phyloP scores from a whole-genome alignment of 2,329 filamentous ascomycete genomes.

The Diaporthe capsici region DNA sequence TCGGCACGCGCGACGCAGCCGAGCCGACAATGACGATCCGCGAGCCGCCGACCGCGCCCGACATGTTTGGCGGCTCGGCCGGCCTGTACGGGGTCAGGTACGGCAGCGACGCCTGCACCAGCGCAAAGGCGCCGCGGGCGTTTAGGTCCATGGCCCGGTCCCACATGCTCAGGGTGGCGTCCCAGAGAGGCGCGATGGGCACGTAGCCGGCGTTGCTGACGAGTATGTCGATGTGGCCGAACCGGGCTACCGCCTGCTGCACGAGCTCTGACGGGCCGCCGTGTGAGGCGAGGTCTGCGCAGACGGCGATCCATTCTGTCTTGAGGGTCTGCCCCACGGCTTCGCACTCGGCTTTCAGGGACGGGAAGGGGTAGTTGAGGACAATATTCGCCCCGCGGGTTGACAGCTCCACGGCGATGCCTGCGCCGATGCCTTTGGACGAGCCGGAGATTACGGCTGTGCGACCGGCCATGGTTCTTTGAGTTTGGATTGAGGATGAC shows the following conservation, averaged over 20 bases:
- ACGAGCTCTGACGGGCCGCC: conserved; percentile 14
- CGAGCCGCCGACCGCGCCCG: conserved; percentile 9
- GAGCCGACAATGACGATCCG: conserved; percentile 30
- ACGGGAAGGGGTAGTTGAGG: conserved; percentile 28
- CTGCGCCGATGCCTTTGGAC: conserved; percentile 25
- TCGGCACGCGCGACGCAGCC: neutral
- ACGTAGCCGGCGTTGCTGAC: conserved; percentile 36
- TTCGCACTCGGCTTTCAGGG: neutral
- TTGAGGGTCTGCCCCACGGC: neutral
- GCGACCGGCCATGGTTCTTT: neutral
- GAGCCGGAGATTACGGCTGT: conserved; percentile 8
- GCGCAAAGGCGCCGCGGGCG: conserved; percentile 12
- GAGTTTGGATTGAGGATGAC: neutral
- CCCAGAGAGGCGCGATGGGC: conserved; percentile 7
- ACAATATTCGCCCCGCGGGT: conserved; percentile 30
- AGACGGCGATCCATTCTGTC: conserved; percentile 31
- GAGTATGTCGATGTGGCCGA: conserved; percentile 33
- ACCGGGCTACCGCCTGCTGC: conserved; percentile 18
- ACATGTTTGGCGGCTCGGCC: conserved; percentile 14
- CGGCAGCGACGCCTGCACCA: conserved; percentile 6
- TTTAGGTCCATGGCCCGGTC: conserved; percentile 25
- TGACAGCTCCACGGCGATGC: conserved; percentile 23
- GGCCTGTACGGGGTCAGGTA: conserved; percentile 11
- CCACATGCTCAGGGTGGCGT: conserved; percentile 6
- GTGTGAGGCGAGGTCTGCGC: conserved; percentile 16